Evolutionary conservation across 306 rosid species (phyloP).

Genomic region (Cicer chorassanicum): DNA sequence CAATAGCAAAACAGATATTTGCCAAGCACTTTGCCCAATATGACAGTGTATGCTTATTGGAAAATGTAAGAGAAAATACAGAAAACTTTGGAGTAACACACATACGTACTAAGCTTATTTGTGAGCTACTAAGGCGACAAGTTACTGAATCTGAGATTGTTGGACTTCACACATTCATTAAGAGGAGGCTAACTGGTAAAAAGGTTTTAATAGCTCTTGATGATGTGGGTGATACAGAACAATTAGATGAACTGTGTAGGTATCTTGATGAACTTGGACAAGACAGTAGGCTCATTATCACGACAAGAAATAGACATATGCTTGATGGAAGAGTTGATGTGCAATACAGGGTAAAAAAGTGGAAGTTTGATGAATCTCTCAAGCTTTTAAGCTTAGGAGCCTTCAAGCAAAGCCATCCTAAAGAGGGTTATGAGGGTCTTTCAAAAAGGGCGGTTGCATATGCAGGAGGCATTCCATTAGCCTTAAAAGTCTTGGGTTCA

Average conservation of each 20-base stretch:
- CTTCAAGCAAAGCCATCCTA: background rate
- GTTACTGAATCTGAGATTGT: background rate
- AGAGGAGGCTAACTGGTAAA: constrained; percentile 2
- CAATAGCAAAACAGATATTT: constrained; percentile 33
- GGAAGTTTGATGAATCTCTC: background rate
- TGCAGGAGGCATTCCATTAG: constrained; percentile 21
- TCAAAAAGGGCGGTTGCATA: background rate
- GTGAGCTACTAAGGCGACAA: background rate
- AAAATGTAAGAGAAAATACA: constrained; percentile 21
- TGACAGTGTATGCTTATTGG: constrained; percentile 32
- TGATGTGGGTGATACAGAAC: background rate
- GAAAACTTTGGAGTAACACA: background rate
- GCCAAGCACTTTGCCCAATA: constrained; percentile 20
- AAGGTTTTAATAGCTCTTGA: constrained; percentile 33
- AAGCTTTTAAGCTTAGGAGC: constrained; percentile 22
- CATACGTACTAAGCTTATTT: constrained; percentile 16
- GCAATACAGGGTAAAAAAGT: background rate
- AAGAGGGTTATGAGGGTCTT: background rate
- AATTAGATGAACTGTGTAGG: background rate
- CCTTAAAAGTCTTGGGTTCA: constrained; percentile 29
- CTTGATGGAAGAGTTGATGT: background rate
- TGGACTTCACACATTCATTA: background rate
- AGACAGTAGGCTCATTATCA: constrained; percentile 21
- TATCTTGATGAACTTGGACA: background rate
- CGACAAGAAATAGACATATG: constrained; percentile 9